Base-by-base conservation (phyloP, 2,329 filamentous ascomycete species). In the Elsinoe ampelina region DNA sequence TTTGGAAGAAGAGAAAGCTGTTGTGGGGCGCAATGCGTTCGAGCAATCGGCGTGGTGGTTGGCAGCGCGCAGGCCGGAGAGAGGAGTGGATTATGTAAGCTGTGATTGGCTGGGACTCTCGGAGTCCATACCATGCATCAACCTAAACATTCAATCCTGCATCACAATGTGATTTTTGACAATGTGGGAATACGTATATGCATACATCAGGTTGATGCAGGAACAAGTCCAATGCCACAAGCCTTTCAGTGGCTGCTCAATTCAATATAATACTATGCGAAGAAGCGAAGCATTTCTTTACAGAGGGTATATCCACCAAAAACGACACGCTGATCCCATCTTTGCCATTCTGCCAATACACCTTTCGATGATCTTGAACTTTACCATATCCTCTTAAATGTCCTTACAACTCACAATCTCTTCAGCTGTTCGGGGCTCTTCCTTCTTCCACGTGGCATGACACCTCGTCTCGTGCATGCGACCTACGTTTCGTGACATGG, bases 241-340 rank as follows among this genome's bases (percentile, higher is more conserved):
- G 26, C 26, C 26, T 30, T 30, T 2, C 26, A 30, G 26, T 30
- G 26, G 26, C 3, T 8, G 26, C 26, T 30, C 5, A 30, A 30
- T 30, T 30, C 26, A 5, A 30, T 30, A 30, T 5, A 30, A 30
- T 30, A 30, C 3, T 30, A 30, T 30, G 5, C 26, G 26, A 45
- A 45, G 41, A 45, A 45, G 41, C 41, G 41, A 45, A 39, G 26
- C 26, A 45, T 45, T 22, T 45, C 41, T 45, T 45, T 26, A 26
- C n/a, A 45, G n/a, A 45, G 52, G 52, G 52, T 55, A 55, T 55
- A 55, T 55, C 52, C 52, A 38, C 50, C 50, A 15, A 45, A 17
- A 45, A 45, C 41, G 19, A 45, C 47, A 20, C 13, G 8, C 13
- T 26, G 20, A n/a, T 35, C 17, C 15, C n/a, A n/a, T 15, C 47